Evolutionary conservation across 495 filamentous ascomycete species (phyloP).

Genomic region (Echria macrotheca): DNA sequence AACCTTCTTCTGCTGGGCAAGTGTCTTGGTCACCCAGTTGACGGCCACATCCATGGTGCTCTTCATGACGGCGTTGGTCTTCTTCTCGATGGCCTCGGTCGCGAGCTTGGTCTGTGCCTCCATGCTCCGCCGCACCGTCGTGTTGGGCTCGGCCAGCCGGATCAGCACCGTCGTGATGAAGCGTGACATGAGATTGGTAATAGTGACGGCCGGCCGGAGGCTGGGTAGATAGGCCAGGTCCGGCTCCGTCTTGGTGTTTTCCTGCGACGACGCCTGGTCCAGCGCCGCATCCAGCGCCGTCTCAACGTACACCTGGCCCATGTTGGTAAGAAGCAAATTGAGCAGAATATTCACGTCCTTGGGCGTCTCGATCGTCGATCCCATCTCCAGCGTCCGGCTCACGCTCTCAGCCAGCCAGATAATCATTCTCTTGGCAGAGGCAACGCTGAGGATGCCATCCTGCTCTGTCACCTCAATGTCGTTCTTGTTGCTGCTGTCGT

Average conservation of each 20-base stretch:
- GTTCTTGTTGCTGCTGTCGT: slow-evolving; percentile 50
- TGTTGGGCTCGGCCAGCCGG: slow-evolving; percentile 77
- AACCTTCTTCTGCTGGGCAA: slow-evolving; percentile 78
- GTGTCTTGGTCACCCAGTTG: slow-evolving; percentile 68
- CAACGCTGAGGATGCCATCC: slow-evolving; percentile 75
- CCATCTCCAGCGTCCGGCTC: slow-evolving; percentile 84
- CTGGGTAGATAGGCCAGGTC: slow-evolving; percentile 78
- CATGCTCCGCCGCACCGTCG: slow-evolving; percentile 85
- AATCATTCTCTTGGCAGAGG: slow-evolving; percentile 91
- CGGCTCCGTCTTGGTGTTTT: slow-evolving; percentile 73
- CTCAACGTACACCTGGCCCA: slow-evolving; percentile 93
- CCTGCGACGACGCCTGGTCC: slow-evolving; percentile 68
- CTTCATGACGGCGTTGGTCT: slow-evolving; percentile 80
- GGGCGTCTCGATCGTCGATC: slow-evolving; percentile 77
- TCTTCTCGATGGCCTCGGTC: slow-evolving; percentile 76
- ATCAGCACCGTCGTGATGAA: slow-evolving; percentile 89
- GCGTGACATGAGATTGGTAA: slow-evolving; percentile 86
- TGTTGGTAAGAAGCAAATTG: slow-evolving; percentile 75
- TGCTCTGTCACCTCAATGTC: slow-evolving; percentile 87
- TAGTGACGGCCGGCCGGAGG: slow-evolving; percentile 75
- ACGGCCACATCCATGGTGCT: slow-evolving; percentile 78
- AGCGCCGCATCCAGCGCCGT: slow-evolving; percentile 84
- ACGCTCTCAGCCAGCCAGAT: slow-evolving; percentile 97
- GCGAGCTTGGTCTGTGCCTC: slow-evolving; percentile 72
- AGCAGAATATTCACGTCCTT: slow-evolving; percentile 89